Evolutionary conservation across 176 grass and related monocot genomes (phyloP), one percentile per base, ranked within the genome.

Genomic region (Carex littledalei): DNA sequence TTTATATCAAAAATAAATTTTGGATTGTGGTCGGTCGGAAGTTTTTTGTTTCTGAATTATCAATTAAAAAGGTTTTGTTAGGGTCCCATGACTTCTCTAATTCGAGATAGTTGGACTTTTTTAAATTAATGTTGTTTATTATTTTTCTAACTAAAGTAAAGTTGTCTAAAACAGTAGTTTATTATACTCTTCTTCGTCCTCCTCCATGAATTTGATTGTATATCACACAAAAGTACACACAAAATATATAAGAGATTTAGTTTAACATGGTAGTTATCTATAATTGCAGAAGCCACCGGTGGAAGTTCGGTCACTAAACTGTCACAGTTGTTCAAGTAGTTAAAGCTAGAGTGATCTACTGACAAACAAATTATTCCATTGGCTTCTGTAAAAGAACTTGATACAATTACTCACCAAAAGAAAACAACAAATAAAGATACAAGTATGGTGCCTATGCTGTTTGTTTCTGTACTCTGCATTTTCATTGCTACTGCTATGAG

Each of bases 221-320:
- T 50, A 50, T 50, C 47, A 47, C 1, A 47, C 45, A 47, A 47
- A 47, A 47, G 45, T 47, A 47, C 8, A 10, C 47, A 50, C 47
- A 50, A 12, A 50, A 50, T 50, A 11, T 50, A 50, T 47, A 14
- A 22, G 67, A 75, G 70, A 75, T 39, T 39, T 39, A 75, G 71
- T 75, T 52, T 75, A 45, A 53, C 20, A 52, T 75, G 71, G 18
- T 50, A 50, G 45, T 75, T 75, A 52, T 43, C 43, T 50, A 52
- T 24, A 50, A 50, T 35, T 77, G 24, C 73, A 77, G 73, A 77
- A 50, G 22, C 4, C 49, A 77, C 13, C 54, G 31, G 73, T 77
- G 73, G 73, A 77, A 77, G 73, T 77, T 77, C 54, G 49, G 49
- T 77, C 49, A 32, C 73, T 77, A 55, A 77, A 77, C 73, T 77